These are phyloP conservation scores for Diaporthe aspalathi DNA, from an alignment of 2,329 filamentous ascomycete species.

Conservation along the genomic window DNA sequence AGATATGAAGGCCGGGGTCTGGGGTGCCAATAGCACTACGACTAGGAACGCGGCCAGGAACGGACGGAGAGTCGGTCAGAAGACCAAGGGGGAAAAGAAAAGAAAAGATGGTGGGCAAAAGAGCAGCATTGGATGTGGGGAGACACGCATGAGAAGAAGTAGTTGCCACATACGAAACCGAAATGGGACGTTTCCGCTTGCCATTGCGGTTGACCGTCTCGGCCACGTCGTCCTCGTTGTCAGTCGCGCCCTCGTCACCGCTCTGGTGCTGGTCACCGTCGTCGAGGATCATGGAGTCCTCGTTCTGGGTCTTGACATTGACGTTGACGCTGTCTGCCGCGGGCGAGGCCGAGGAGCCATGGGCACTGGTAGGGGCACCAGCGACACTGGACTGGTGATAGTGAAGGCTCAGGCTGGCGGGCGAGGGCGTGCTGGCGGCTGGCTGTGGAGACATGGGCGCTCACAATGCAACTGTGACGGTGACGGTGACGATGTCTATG, in stretches of 20 bases:
- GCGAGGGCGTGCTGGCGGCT: conserved; percentile 21
- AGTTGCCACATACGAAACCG: conserved; percentile 68
- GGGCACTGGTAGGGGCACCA: neutral
- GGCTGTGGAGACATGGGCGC: conserved; percentile 29
- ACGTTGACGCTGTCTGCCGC: conserved; percentile 33
- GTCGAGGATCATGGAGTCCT: conserved; percentile 28
- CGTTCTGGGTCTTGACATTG: conserved; percentile 34
- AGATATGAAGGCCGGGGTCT: conserved; percentile 8
- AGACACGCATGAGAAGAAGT: conserved; percentile 14
- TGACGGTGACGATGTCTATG: conserved; percentile 8
- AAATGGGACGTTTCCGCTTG: conserved; percentile 71
- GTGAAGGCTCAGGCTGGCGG: conserved; percentile 21
- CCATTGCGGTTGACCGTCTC: conserved; percentile 55
- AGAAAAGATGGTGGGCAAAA: conserved; percentile 32
- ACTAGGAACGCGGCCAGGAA: conserved; percentile 9
- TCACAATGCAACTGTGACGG: conserved; percentile 12
- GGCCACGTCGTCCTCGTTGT: conserved; percentile 55
- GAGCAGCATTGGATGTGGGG: neutral
- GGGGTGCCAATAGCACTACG: neutral
- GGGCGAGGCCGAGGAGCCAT: conserved; percentile 34
- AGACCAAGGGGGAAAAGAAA: conserved; percentile 14
- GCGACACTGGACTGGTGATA: conserved; percentile 10
- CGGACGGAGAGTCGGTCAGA: conserved; percentile 14
- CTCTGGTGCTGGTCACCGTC: conserved; percentile 39
- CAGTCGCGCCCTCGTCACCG: conserved; percentile 56